These are phyloP conservation scores for Heliamphora exappendiculata DNA, from an alignment of 148 eudicot species.

Conservation along the genomic window DNA sequence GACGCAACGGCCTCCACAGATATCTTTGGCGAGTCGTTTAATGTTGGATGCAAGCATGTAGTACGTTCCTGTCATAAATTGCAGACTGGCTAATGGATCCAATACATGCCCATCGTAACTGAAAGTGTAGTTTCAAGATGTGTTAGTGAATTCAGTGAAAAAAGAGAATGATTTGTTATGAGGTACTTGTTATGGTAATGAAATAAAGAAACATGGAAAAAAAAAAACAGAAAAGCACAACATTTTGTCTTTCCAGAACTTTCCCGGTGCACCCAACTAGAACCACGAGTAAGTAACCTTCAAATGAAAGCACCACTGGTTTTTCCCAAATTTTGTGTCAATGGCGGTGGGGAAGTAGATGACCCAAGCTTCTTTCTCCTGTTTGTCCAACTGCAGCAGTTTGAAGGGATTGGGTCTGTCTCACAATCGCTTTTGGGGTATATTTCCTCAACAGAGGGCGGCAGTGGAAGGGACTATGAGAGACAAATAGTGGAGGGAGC, in stretches of 20 bases:
- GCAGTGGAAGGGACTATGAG: too few relatives aligned
- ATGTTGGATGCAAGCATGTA: constrained; percentile 77
- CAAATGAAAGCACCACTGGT: not conserved
- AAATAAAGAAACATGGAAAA: not conserved
- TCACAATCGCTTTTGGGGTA: too few relatives aligned
- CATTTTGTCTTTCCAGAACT: not conserved
- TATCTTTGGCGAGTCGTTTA: constrained; percentile 67
- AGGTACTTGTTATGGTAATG: not conserved
- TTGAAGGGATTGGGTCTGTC: too few relatives aligned
- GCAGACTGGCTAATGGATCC: constrained; percentile 85
- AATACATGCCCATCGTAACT: constrained; percentile 83
- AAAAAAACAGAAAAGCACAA: not conserved
- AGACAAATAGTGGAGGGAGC: too few relatives aligned
- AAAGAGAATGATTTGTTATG: not conserved
- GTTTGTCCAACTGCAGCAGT: too few relatives aligned
- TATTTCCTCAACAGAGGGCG: too few relatives aligned
- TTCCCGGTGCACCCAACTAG: not conserved
- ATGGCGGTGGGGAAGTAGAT: not conserved
- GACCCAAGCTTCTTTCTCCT: too few relatives aligned
- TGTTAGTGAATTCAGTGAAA: not conserved
- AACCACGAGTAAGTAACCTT: not conserved
- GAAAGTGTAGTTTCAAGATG: constrained; percentile 10
- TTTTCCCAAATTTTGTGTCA: not conserved
- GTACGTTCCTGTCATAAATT: constrained; percentile 91
- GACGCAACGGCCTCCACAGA: constrained; percentile 88